phyloP scores from a whole-genome alignment of 768 basidiomycete species.

The Mrakia gelida region DNA sequence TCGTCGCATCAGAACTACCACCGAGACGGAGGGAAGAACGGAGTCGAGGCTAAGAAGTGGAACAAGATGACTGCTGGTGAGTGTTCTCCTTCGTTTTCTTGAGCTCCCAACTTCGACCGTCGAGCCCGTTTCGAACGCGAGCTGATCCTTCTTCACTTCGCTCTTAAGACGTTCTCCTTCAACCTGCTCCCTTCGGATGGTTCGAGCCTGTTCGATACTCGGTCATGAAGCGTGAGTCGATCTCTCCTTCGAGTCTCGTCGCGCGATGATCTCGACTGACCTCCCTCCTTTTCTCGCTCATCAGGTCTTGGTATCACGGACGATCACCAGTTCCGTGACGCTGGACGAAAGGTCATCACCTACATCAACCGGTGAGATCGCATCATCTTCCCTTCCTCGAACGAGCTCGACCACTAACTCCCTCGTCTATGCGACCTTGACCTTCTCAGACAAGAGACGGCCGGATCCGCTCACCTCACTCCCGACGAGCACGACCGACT shows the following conservation, averaged over 20 bases:
- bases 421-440: not conserved
- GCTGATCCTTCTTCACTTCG: not conserved
- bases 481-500: constrained; percentile 20
- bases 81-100: not conserved
- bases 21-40: constrained; percentile 13
- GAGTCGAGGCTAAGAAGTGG: constrained; percentile 25
- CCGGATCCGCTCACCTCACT: constrained; percentile 11
- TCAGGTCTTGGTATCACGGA: constrained; percentile 4
- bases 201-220: constrained; percentile 11
- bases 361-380: not conserved
- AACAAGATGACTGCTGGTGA: constrained; percentile 32
- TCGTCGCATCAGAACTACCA: not conserved
- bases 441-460: not conserved
- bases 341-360: constrained; percentile 15
- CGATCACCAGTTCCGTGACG: not conserved
- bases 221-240: constrained; percentile 9
- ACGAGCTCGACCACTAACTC: not conserved
- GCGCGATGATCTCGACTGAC: not conserved
- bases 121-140: no score
- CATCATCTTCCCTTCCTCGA: not conserved
- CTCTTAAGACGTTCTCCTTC: not conserved
- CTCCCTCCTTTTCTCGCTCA: not conserved
- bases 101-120: not conserved
- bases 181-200: not conserved
- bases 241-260: not conserved